Evolutionary conservation across 306 rosid species (phyloP), one percentile per base, ranked within the genome.

Genomic region (Cercis canadensis): DNA sequence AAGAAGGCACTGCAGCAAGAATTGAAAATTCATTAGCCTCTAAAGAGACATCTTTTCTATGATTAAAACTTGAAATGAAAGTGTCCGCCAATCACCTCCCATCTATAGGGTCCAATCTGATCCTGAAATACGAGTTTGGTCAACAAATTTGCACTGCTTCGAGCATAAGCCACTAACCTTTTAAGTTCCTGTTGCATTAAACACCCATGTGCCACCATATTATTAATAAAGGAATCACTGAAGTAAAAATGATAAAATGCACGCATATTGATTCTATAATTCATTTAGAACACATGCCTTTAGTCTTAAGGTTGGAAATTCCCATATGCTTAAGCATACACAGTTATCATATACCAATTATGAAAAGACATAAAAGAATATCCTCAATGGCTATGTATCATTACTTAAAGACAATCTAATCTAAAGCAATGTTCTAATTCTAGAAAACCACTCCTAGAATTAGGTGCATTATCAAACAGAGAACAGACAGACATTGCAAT

Each of bases 81-180:
- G 69, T 45, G 63, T 61, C 65, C 8, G 21, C 14, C 14, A 72
- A 79, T 71, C 34, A 86, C 98, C 97, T 94, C 95, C 97, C 98
- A 94, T 78, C 76, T 83, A 72, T 74, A 81, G 31, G 87, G 80
- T 74, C 86, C 91, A 65, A 43, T 77, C 78, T 86, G 88, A 60
- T 86, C 86, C 78, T 89, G 82, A 67, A 56, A 51, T 52, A 88
- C 43, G 72, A 94, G 88, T 77, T 82, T 87, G 47, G 69, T 62
- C 87, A 94, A 66, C 81, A 89, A 83, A 57, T 74, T 85, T 77
- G 94, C 97, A 77, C 95, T 91, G 81, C 98, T 94, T 78, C 82
- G 83, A 66, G 98, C 96, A 80, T 90, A 94, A 31, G 96, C 98
- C 68, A 57, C 88, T 78, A 93, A 78, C 82, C 98, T 75, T 80